These are phyloP conservation scores for Histomonas meleagridis DNA, from an alignment of 208 protist genomes.

Conservation along the genomic window DNA sequence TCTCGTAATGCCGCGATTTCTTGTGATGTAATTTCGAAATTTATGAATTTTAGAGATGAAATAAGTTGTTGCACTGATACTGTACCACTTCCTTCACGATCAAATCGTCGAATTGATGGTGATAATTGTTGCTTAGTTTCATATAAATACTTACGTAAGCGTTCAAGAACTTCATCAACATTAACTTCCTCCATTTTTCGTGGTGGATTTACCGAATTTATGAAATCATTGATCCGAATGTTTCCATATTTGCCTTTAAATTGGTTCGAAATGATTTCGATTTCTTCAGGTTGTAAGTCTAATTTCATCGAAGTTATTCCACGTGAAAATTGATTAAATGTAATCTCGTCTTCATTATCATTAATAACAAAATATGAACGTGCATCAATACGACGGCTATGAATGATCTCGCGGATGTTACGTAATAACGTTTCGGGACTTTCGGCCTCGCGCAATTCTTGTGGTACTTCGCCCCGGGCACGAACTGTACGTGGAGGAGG, in stretches of 20 bases:
- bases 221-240: background rate
- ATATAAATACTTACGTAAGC: background rate
- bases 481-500: background rate
- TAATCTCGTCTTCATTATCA: background rate
- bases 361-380: background rate
- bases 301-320: background rate
- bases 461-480: too few relatives aligned
- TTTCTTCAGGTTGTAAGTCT: background rate
- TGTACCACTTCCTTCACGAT: background rate
- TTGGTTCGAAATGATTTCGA: background rate
- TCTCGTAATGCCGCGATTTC: background rate
- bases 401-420: background rate
- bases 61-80: background rate
- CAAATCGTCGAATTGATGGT: background rate
- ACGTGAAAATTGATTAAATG: background rate
- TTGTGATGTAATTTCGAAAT: background rate
- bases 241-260: background rate
- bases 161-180: background rate
- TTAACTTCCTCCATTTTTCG: background rate
- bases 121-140: background rate
- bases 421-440: background rate
- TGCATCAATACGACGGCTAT: background rate
- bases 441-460: background rate
- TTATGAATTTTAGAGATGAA: background rate
- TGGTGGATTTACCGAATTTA: background rate